Evolutionary conservation across 2,329 filamentous ascomycete species (phyloP).

Genomic region (Trichoderma koningii): DNA sequence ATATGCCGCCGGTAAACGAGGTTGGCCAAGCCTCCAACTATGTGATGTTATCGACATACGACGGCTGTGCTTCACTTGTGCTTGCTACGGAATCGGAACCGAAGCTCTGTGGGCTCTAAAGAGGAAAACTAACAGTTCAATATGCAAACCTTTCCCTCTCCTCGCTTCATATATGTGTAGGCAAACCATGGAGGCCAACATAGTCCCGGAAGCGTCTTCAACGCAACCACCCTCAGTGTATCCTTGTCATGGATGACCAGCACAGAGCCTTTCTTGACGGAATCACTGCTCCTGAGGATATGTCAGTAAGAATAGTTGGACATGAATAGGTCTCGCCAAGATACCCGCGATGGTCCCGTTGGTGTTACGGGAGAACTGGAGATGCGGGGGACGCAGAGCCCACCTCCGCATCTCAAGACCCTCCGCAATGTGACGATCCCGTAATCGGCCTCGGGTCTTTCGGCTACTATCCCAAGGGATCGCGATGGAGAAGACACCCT

Average conservation of each 20-base stretch:
- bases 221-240: not conserved
- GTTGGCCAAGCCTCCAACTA: not conserved
- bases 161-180: too few species aligned
- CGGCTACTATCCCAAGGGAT: not conserved
- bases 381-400: not conserved
- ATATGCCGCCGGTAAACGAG: not conserved
- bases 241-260: not conserved
- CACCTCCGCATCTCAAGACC: not conserved
- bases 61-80: not conserved
- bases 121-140: too few species aligned
- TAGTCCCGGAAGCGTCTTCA: too few species aligned
- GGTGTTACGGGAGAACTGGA: not conserved
- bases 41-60: not conserved
- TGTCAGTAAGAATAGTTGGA: not conserved
- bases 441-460: not conserved
- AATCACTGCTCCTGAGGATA: not conserved
- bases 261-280: too few species aligned
- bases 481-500: not conserved
- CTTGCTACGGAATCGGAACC: not conserved
- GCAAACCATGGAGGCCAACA: too few species aligned
- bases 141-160: too few species aligned
- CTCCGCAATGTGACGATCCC: not conserved
- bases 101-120: too few species aligned
- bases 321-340: not conserved
- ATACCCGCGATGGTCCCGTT: not conserved